These are phyloP conservation scores for Circinella minor DNA, from an alignment of 371 early-diverging fungal genomes.

Conservation along the genomic window DNA sequence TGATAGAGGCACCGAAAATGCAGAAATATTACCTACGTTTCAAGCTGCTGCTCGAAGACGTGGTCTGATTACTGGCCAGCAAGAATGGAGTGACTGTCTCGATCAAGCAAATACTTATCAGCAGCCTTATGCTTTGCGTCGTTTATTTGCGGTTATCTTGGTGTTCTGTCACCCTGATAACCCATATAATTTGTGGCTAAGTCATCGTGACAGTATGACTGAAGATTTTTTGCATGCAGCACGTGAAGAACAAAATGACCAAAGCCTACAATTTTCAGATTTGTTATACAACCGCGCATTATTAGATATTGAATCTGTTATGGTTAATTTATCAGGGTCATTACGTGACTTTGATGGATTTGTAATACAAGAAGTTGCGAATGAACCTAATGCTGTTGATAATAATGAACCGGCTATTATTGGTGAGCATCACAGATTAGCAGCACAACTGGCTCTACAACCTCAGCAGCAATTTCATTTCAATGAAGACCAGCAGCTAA, in stretches of 20 bases:
- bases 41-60: slow-evolving; percentile 6
- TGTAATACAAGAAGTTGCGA: not conserved
- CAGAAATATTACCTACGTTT: slow-evolving; percentile 2
- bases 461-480: too few species aligned
- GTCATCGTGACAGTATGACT: not conserved
- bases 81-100: not conserved
- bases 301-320: not conserved
- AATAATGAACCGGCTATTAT: not conserved
- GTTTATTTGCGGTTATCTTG: not conserved
- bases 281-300: not conserved
- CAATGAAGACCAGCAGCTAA: too few species aligned
- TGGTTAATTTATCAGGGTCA: not conserved
- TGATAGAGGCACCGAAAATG: not conserved
- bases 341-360: not conserved
- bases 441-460: too few species aligned
- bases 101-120: not conserved
- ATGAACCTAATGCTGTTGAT: not conserved
- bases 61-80: not conserved
- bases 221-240: slow-evolving; percentile 1
- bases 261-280: not conserved
- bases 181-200: not conserved
- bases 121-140: not conserved
- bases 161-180: not conserved
- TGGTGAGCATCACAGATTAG: too few species aligned
- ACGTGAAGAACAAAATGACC: not conserved